These are phyloP conservation scores for Ganoderma leucocontextum DNA, from an alignment of 1,284 basidiomycete genomes.

Conservation along the genomic window DNA sequence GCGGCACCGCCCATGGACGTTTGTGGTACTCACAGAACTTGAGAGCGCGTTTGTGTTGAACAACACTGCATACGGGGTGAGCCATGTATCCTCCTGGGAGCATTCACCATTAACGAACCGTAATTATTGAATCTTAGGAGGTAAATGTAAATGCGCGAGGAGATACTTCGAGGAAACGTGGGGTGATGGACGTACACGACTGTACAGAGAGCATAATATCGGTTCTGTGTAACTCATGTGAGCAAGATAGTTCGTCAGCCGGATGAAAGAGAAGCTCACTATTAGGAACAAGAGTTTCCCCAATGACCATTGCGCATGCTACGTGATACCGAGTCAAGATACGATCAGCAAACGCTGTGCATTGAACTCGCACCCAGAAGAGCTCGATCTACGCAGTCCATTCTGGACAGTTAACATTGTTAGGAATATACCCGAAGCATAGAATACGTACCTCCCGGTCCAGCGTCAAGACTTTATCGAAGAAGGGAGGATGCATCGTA, in stretches of 20 bases:
- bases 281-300: conserved; percentile 60
- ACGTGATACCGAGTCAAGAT: background rate
- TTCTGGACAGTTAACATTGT: background rate
- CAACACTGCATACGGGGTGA: conserved; percentile 38
- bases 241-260: background rate
- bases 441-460: conserved; percentile 55
- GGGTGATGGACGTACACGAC: conserved; percentile 51
- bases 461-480: conserved; percentile 54
- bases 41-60: conserved; percentile 42
- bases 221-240: conserved; percentile 50
- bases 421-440: background rate
- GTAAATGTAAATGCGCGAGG: conserved; percentile 1
- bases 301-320: conserved; percentile 59
- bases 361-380: conserved; percentile 54
- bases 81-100: conserved; percentile 9
- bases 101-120: conserved; percentile 41
- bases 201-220: conserved; percentile 59
- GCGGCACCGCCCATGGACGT: no score
- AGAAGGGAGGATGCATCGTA: background rate
- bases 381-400: conserved; percentile 50
- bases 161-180: background rate
- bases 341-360: background rate
- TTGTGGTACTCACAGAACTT: conserved; percentile 40
- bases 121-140: conserved; percentile 57
- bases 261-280: conserved; percentile 43